Conservation (phyloP, 1,284 basidiomycete species). For the Macrocystidia cucumis region DNA sequence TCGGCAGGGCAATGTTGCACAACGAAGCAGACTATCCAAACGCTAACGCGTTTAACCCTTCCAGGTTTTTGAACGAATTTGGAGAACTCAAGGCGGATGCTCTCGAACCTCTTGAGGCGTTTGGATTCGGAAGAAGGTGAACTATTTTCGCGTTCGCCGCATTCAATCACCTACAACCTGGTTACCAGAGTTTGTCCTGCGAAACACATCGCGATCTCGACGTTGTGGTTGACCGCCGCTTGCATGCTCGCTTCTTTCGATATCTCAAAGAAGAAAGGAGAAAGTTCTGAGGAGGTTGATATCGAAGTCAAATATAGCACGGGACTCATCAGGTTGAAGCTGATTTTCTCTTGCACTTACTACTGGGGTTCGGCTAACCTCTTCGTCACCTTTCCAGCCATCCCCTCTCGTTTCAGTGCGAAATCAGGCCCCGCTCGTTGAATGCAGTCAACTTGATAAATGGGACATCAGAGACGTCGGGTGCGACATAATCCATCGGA, state of each 20-base stretch:
- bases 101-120: conserved; percentile 12
- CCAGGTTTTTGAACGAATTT: conserved; percentile 21
- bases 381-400: no score
- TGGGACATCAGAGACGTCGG: no score
- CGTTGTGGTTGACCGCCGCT: neutral
- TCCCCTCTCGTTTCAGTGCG: no score
- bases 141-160: conserved; percentile 5
- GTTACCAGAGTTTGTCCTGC: neutral
- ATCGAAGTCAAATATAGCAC: no score
- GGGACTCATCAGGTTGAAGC: no score
- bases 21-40: conserved; percentile 28
- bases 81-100: conserved; percentile 10
- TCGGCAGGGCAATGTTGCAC: conserved; percentile 29
- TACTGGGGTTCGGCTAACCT: no score
- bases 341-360: no score
- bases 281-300: no score
- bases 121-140: conserved; percentile 15
- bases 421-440: no score
- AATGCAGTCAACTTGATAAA: no score
- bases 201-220: neutral
- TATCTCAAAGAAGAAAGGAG: no score
- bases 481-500: no score
- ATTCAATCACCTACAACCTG: conserved; percentile 6
- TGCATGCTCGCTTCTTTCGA: neutral
- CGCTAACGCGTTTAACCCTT: conserved; percentile 27